These are phyloP conservation scores for Daldinia loculata DNA, from an alignment of 495 filamentous ascomycete species.

Conservation along the genomic window DNA sequence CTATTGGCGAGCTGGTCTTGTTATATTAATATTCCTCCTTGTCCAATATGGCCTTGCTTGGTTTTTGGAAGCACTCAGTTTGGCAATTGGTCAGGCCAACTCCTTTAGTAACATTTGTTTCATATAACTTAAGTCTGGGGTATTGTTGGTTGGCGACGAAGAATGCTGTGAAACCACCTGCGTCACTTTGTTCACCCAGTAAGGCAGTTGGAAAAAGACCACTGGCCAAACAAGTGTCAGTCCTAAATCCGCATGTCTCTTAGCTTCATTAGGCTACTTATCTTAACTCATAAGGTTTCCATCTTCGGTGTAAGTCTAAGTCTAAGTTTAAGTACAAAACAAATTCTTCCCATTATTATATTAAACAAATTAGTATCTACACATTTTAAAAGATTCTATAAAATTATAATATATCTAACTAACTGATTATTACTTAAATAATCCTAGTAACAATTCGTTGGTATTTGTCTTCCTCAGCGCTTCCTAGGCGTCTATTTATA, in stretches of 20 bases:
- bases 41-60: background rate
- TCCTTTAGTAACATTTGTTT: background rate
- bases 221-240: background rate
- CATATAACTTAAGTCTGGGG: background rate
- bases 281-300: too few relatives aligned
- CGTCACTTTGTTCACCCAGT: background rate
- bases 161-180: background rate
- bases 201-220: background rate
- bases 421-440: too few relatives aligned
- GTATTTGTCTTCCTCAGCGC: background rate
- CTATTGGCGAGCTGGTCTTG: background rate
- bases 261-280: background rate
- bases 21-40: background rate
- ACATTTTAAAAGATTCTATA: background rate
- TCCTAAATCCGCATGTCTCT: background rate
- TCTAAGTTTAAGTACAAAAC: background rate
- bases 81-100: too few relatives aligned
- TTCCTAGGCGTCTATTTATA: conserved; percentile 20
- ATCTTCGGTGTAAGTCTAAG: too few relatives aligned
- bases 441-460: too few relatives aligned
- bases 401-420: background rate
- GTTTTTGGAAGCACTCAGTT: background rate
- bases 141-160: background rate
- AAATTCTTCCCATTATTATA: background rate
- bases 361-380: background rate